Percentiles rank a stretch among this genome's conserved stretches.
Evolutionary conservation across 371 early-diverging fungal species (phyloP).

Genomic region (Phascolomyces articulosus): DNA sequence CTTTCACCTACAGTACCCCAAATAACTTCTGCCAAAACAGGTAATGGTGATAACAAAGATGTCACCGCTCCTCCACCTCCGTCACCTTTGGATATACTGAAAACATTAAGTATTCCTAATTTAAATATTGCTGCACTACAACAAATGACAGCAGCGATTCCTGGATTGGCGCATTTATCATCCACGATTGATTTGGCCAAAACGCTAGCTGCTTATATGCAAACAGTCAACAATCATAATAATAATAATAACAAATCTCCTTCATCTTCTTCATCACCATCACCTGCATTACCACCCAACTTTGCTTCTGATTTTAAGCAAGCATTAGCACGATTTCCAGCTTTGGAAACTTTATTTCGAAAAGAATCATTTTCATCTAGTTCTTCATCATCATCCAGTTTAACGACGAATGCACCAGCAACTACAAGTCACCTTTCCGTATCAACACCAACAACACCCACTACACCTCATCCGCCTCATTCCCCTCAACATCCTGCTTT

Average conservation of each 20-base stretch:
- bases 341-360: conserved; percentile 41
- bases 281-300: background rate
- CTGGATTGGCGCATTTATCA: conserved; percentile 34
- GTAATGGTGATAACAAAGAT: background rate
- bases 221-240: conserved; percentile 27
- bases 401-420: conserved; percentile 15
- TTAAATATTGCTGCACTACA: conserved; percentile 47
- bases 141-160: conserved; percentile 44
- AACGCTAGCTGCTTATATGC: conserved; percentile 43
- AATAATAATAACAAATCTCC: too few species aligned
- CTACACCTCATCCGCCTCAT: conserved; percentile 9
- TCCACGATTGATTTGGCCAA: conserved; percentile 44
- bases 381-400: background rate
- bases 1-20: conserved; percentile 1
- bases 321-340: conserved; percentile 42
- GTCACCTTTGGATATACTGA: conserved; percentile 26
- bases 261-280: conserved; percentile 9
- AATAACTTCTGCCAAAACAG: conserved; percentile 7
- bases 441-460: conserved; percentile 2
- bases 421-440: too few species aligned
- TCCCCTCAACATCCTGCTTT: background rate
- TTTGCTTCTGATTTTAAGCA: conserved; percentile 36
- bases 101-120: conserved; percentile 40
- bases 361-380: conserved; percentile 26
- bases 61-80: conserved; percentile 2